Percentiles rank a stretch among this genome's conserved stretches.
These are phyloP conservation scores for Hypoxylon sp. DNA, from an alignment of 2,329 filamentous ascomycete genomes.

Conservation along the genomic window DNA sequence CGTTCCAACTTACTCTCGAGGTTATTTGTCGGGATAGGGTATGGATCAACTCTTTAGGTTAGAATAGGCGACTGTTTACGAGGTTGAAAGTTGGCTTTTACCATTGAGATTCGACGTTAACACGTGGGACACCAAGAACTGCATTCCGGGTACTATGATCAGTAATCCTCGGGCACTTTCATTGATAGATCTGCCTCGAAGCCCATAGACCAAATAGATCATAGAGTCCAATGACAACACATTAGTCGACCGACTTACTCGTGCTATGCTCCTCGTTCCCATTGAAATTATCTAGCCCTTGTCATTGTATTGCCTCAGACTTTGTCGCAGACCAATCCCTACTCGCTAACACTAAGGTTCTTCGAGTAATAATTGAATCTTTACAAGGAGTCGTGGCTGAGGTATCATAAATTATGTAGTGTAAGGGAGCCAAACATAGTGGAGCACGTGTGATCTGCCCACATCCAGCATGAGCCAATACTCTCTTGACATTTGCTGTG, in stretches of 20 bases:
- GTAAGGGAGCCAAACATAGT: slow-evolving; percentile 21
- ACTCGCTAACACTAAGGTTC: neutral
- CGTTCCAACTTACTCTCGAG: slow-evolving; percentile 8
- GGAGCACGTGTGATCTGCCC: slow-evolving; percentile 27
- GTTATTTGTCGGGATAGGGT: neutral
- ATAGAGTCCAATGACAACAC: slow-evolving; percentile 27
- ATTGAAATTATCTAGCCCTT: neutral
- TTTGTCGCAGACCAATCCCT: neutral
- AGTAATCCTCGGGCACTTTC: slow-evolving; percentile 21
- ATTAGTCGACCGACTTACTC: slow-evolving; percentile 5
- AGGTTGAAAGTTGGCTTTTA: slow-evolving; percentile 10
- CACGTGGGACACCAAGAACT: slow-evolving; percentile 18
- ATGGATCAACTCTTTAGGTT: slow-evolving; percentile 10
- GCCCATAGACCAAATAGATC: slow-evolving; percentile 41
- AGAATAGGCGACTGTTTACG: slow-evolving; percentile 1
- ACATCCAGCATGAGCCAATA: slow-evolving; percentile 17
- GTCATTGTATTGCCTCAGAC: slow-evolving; percentile 5
- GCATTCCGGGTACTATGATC: slow-evolving; percentile 27
- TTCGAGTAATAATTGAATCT: neutral
- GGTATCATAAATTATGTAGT: slow-evolving; percentile 8
- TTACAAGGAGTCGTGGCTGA: slow-evolving; percentile 1
- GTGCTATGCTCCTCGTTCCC: neutral
- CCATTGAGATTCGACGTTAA: slow-evolving; percentile 15
- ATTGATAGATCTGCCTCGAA: slow-evolving; percentile 26
- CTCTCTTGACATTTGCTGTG: slow-evolving; percentile 26